Evolutionary conservation across 1,284 basidiomycete species (phyloP).

Genomic region (Cystobasidium sp.): DNA sequence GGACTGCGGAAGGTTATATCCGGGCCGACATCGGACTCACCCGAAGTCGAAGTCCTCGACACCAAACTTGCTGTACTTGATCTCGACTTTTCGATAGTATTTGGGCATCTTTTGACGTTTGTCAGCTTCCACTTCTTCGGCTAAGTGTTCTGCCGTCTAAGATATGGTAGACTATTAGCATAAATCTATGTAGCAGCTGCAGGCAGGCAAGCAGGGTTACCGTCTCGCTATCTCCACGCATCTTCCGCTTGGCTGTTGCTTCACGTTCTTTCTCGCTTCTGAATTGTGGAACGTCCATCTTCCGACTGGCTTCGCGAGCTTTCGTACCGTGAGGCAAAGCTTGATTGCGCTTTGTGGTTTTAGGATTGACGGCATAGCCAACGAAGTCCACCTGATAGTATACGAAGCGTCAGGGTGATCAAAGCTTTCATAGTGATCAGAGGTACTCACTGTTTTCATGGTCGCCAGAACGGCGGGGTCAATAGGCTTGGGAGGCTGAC

Average conservation of each 20-base stretch:
- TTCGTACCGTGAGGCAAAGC: slow-evolving; percentile 54
- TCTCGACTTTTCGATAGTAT: slow-evolving; percentile 89
- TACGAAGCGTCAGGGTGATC: not conserved
- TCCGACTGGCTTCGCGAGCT: slow-evolving; percentile 57
- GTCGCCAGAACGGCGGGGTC: slow-evolving; percentile 74
- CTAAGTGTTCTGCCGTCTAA: not conserved
- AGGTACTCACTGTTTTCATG: slow-evolving; percentile 64
- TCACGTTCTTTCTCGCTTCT: slow-evolving; percentile 74
- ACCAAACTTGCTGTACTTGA: slow-evolving; percentile 98
- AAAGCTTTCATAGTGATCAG: not conserved
- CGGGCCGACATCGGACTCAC: slow-evolving; percentile 59
- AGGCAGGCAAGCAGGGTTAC: slow-evolving; percentile 14
- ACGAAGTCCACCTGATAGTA: slow-evolving; percentile 75
- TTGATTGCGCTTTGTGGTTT: slow-evolving; percentile 50
- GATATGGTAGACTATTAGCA: not conserved
- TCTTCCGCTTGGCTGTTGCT: slow-evolving; percentile 53
- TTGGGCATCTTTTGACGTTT: slow-evolving; percentile 66
- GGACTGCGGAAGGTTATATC: slow-evolving; percentile 4
- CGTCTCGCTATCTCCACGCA: slow-evolving; percentile 43
- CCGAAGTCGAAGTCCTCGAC: slow-evolving; percentile 99
- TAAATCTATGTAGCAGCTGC: not conserved
- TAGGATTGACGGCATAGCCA: slow-evolving; percentile 71
- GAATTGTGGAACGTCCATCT: slow-evolving; percentile 68
- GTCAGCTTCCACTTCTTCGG: slow-evolving; percentile 47
- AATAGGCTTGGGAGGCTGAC: slow-evolving; percentile 71